These are phyloP conservation scores for Fraxinus sp. DNA, from an alignment of 305 asterid genomes.

Conservation along the genomic window DNA sequence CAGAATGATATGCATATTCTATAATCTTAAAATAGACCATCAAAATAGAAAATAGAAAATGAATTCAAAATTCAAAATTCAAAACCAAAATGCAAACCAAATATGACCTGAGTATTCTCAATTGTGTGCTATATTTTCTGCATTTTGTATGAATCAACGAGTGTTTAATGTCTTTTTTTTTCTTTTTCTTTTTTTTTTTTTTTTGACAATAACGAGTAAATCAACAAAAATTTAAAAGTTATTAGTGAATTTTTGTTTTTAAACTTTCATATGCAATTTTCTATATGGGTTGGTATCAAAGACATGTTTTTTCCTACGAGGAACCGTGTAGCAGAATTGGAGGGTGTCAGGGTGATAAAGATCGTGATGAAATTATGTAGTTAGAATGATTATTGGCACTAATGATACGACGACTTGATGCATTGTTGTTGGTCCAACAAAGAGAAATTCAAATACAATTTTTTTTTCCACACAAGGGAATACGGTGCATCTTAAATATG, in stretches of 20 bases:
- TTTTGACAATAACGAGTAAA: neutral
- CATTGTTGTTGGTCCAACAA: neutral
- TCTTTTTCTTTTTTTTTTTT: no score
- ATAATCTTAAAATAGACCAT: no score
- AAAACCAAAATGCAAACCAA: no score
- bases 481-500: neutral
- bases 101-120: no score
- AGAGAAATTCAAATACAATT: neutral
- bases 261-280: neutral
- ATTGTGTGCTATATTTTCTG: neutral
- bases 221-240: neutral
- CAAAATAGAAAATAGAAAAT: no score
- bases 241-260: neutral
- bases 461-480: neutral
- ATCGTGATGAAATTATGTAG: neutral
- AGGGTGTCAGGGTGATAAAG: no score
- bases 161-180: neutral
- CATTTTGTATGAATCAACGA: neutral
- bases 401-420: neutral
- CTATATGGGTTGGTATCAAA: neutral
- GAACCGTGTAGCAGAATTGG: neutral
- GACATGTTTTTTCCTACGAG: neutral
- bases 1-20: neutral
- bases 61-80: neutral
- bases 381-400: neutral